Percentiles rank a stretch among this genome's conserved stretches.
Evolutionary conservation across 768 basidiomycete species (phyloP).

Genomic region (Russula sp.): DNA sequence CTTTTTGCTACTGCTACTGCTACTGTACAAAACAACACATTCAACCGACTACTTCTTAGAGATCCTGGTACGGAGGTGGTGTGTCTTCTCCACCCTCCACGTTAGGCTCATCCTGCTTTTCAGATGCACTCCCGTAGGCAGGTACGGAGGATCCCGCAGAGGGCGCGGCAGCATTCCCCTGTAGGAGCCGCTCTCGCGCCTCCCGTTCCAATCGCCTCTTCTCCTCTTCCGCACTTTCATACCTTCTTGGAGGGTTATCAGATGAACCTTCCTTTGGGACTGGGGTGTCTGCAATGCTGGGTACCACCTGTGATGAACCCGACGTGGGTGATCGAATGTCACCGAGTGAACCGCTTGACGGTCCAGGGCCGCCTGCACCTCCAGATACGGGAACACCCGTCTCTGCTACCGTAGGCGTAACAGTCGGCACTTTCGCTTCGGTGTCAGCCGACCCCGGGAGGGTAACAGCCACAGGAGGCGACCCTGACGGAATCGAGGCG

Average conservation of each 20-base stretch:
- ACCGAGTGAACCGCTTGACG: constrained; percentile 54
- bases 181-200: constrained; percentile 43
- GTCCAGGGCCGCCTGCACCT: constrained; percentile 53
- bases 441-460: constrained; percentile 29
- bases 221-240: constrained; percentile 55
- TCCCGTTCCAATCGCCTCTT: constrained; percentile 51
- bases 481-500: constrained; percentile 23
- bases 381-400: constrained; percentile 67
- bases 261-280: constrained; percentile 25
- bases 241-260: constrained; percentile 13
- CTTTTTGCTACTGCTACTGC: too few relatives aligned
- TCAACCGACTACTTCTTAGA: constrained; percentile 19
- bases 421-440: constrained; percentile 27
- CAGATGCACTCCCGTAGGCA: constrained; percentile 35
- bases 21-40: not conserved
- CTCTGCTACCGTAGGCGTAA: constrained; percentile 63
- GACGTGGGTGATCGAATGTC: constrained; percentile 30
- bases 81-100: constrained; percentile 31
- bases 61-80: constrained; percentile 40
- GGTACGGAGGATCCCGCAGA: constrained; percentile 17
- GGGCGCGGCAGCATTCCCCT: constrained; percentile 15
- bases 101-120: not conserved
- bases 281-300: not conserved
- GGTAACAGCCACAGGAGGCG: constrained; percentile 22
- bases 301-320: constrained; percentile 5